A percentile compares a stretch with the other conserved stretches of the same genome.
Evolutionary conservation across 2,329 filamentous ascomycete genomes (phyloP).

Genomic region (Chaetomium sp.): DNA sequence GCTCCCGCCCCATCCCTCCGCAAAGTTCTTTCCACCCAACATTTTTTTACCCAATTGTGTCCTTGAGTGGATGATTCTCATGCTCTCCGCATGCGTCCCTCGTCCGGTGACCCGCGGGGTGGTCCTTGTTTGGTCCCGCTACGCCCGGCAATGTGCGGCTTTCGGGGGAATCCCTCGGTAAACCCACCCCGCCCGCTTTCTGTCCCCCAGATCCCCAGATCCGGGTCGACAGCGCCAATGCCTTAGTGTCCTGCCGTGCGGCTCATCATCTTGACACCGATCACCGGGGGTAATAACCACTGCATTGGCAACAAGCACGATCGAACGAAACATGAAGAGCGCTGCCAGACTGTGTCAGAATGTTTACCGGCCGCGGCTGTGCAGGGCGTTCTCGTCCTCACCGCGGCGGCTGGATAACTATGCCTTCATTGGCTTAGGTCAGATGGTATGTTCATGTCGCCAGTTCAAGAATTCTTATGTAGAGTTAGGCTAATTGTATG

Average conservation of each 20-base stretch:
- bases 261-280: not conserved
- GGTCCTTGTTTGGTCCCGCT: conserved; percentile 10
- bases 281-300: not conserved
- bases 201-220: conserved; percentile 12
- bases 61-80: not conserved
- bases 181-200: conserved; percentile 15
- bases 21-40: no score
- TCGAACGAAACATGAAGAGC: conserved; percentile 20
- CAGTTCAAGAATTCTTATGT: not conserved
- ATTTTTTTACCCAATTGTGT: no score
- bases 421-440: conserved; percentile 54
- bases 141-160: conserved; percentile 34
- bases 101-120: conserved; percentile 9
- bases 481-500: not conserved
- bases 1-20: not conserved
- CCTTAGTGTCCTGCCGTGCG: not conserved
- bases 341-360: conserved; percentile 23
- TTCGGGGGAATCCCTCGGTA: conserved; percentile 1
- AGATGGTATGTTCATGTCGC: conserved; percentile 44
- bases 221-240: conserved; percentile 10
- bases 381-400: conserved; percentile 46
- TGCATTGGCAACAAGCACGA: not conserved
- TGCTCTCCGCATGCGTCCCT: conserved; percentile 5
- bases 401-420: conserved; percentile 44
- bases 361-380: conserved; percentile 27